Base-by-base conservation (phyloP, 2,329 filamentous ascomycete genomes). In the Penicillium frequentans region DNA sequence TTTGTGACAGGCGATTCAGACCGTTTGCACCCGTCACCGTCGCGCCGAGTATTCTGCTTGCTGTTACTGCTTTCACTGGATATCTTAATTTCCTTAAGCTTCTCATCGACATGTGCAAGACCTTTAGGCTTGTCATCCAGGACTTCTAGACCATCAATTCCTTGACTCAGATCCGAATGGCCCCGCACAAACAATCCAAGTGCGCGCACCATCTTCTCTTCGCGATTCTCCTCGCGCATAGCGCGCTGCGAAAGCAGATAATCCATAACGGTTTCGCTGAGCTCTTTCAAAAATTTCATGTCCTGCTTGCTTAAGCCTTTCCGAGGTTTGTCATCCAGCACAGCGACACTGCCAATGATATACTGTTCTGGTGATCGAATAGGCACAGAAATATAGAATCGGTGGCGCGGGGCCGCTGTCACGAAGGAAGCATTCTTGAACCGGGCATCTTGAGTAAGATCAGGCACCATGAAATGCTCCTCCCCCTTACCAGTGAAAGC, bases 151-250 rank as follows among this genome's bases (percentile, higher is more conserved):
- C 55, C 59, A 19, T 63, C 29, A n/a, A 64, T 58, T 42, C 62
- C 62, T 23, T 64, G 60, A 14, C 37, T 55, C 1, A 66, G 58
- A 23, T 61, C 57, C 5, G 62, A 62, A 27, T 65, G 64, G 2
- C 64, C 64, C 14, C 58, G 59, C 9, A 66, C 59, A 5, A 66
- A 66, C n/a, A 65, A 21, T 1, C 62, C 64, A 5, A 66, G 44
- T 5, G 59, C 64, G 1, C 59, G 52, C 4, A 66, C 61, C 64
- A 66, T 66, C 37, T 61, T 64, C 42, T 64, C 59, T 11, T 65
- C 64, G 4, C 63, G 62, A 13, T 60, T 55, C 26, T 66, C 61
- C 39, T 66, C 63, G 1, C 63, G 58, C 61, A 64, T 65, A 2
- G 59, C 59, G 13, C 61, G 54, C 37, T 61, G 64, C 1, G 59